Percentiles rank a stretch among this genome's conserved stretches.
phyloP scores from a whole-genome alignment of 192 early-diverging fungal genomes.

The Geranomyces michiganensis region DNA sequence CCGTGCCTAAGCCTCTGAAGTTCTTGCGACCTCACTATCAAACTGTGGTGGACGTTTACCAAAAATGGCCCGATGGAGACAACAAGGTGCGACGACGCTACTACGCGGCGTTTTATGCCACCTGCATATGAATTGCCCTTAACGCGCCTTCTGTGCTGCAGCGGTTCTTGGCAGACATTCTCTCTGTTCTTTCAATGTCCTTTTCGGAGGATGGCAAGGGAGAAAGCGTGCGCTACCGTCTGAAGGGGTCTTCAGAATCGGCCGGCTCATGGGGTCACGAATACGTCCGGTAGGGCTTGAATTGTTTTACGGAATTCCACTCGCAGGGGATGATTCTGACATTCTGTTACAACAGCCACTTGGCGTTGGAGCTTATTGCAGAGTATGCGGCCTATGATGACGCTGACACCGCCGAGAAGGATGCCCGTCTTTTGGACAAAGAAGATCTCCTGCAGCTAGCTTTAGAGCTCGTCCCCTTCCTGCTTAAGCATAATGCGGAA shows the following conservation, averaged over 20 bases:
- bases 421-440: conserved; percentile 29
- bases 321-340: background rate
- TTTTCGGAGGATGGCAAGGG: conserved; percentile 86
- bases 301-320: background rate
- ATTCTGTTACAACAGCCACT: conserved; percentile 58
- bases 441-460: conserved; percentile 76
- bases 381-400: conserved; percentile 77
- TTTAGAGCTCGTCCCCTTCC: conserved; percentile 89
- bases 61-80: conserved; percentile 71
- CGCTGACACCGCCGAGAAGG: conserved; percentile 18
- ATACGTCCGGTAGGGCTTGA: conserved; percentile 90
- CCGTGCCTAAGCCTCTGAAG: conserved; percentile 99
- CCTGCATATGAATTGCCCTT: no score
- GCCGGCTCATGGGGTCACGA: conserved; percentile 98
- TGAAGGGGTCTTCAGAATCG: conserved; percentile 74
- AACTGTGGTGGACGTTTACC: conserved; percentile 68
- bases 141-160: conserved; percentile 37
- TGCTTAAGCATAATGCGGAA: conserved; percentile 96
- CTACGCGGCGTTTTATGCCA: no score
- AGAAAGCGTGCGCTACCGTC: conserved; percentile 83
- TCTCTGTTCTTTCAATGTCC: conserved; percentile 96
- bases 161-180: conserved; percentile 87
- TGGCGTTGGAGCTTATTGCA: conserved; percentile 86
- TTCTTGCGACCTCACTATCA: conserved; percentile 87
- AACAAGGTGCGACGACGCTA: conserved; percentile 65